These are phyloP conservation scores for Fusarium globosum DNA, from an alignment of 2,329 filamentous ascomycete genomes.

Conservation along the genomic window DNA sequence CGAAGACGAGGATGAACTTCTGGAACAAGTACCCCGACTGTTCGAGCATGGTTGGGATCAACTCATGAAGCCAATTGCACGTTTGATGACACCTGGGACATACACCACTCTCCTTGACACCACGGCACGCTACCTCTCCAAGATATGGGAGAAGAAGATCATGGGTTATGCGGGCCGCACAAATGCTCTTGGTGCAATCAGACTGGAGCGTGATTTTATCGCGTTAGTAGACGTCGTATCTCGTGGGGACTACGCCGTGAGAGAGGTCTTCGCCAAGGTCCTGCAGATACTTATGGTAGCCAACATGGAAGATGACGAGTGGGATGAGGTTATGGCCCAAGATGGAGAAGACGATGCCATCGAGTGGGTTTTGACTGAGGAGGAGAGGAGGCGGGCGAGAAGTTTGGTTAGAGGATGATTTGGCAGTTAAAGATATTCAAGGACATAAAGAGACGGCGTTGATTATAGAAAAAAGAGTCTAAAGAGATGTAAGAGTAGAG, in stretches of 20 bases:
- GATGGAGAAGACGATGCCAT: constrained; percentile 70
- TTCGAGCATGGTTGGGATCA: constrained; percentile 90
- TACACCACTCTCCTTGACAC: constrained; percentile 80
- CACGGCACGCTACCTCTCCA: constrained; percentile 79
- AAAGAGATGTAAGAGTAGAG: constrained; percentile 20
- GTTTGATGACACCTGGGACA: constrained; percentile 82
- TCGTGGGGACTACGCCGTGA: constrained; percentile 78
- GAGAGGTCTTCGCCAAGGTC: constrained; percentile 81
- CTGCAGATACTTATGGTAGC: constrained; percentile 86
- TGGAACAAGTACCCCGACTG: constrained; percentile 78
- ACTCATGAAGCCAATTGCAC: constrained; percentile 84
- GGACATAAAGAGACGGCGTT: constrained; percentile 11
- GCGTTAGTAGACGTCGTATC: constrained; percentile 77
- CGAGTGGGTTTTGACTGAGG: constrained; percentile 75
- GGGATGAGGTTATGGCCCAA: constrained; percentile 75
- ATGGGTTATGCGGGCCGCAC: constrained; percentile 82
- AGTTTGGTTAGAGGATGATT: constrained; percentile 65
- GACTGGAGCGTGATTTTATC: constrained; percentile 85
- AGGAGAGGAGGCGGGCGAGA: constrained; percentile 79
- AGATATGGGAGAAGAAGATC: constrained; percentile 86
- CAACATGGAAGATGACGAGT: constrained; percentile 96
- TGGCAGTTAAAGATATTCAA: constrained; percentile 9
- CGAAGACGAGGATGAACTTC: constrained; percentile 62
- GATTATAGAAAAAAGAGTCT: constrained; percentile 25
- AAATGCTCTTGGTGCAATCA: constrained; percentile 83